phyloP scores from a whole-genome alignment of 495 filamentous ascomycete species.

The Mytilinidion resinicola region DNA sequence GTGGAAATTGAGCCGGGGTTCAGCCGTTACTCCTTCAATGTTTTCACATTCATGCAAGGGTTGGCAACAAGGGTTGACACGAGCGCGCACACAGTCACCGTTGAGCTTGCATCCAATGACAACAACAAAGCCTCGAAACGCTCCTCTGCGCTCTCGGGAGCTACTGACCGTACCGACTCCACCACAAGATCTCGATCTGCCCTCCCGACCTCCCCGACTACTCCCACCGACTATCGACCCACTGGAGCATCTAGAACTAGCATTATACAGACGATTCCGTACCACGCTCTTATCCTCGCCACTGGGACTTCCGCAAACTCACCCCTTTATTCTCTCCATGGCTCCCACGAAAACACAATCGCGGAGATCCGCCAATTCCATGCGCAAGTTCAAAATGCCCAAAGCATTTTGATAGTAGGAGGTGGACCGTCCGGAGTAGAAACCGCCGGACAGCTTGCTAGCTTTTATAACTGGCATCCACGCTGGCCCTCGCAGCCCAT shows the following conservation, averaged over 20 bases:
- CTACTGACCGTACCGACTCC: background rate
- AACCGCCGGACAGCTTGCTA: constrained; percentile 29
- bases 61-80: constrained; percentile 13
- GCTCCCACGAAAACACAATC: constrained; percentile 27
- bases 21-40: constrained; percentile 8
- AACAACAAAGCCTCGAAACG: background rate
- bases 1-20: constrained; percentile 15
- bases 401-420: constrained; percentile 25
- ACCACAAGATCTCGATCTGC: too few relatives aligned
- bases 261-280: constrained; percentile 19
- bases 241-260: background rate
- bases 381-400: constrained; percentile 12
- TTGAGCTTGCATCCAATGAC: constrained; percentile 7
- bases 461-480: constrained; percentile 16
- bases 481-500: background rate
- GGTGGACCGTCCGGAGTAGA: constrained; percentile 28
- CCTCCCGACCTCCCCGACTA: too few relatives aligned
- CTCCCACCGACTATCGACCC: background rate
- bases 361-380: constrained; percentile 28
- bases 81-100: constrained; percentile 6
- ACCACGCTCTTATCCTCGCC: constrained; percentile 32
- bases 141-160: background rate
- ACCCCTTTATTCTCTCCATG: constrained; percentile 30
- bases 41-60: constrained; percentile 21
- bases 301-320: constrained; percentile 27